Base-by-base conservation (phyloP, 176 grass and related monocot species). In the Oryza brachyantha region DNA sequence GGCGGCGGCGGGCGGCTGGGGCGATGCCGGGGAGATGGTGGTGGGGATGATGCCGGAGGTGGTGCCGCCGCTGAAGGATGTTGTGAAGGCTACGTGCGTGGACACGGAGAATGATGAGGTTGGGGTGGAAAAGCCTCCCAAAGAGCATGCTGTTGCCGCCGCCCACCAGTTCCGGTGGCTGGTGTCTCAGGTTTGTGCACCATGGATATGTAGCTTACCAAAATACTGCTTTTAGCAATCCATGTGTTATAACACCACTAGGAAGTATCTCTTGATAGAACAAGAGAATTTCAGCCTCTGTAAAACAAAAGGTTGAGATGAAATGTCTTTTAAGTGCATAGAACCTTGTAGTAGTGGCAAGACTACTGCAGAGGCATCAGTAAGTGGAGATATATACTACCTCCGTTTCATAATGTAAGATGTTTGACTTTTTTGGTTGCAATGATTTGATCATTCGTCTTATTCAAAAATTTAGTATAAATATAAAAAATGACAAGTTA, bases 161-260 rank as follows among this genome's bases (percentile, higher is more conserved):
- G 89, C 88, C 13, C 78, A 93, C 78, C 92, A 95, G 66, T 99
- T 99, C 63, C 81, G 90, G 62, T 93, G 96, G 96, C 76, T 99
- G 41, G 36, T 95, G 32, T 95, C 81, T 58, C 96, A 99, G 90
- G 96, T 95, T 78, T 32, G 79, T 68, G n/a, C 29, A 79, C 14
- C 0, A 11, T 82, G 9, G 3, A n/a, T n/a, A n/a, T n/a, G n/a
- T n/a, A 13, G 12, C 7, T 16, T 61, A 24, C 12, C 19, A 38
- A 41, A 19, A 39, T 29, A 3, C 29, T 65, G 0, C 50, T 65
- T 9, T 79, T 43, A 21, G 40, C 22, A 66, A 43, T 68, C 0
- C 11, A 17, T 78, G 16, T 14, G n/a, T 46, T 84, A 21, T 9
- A 64, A 6, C 1, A 50, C 36, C 36, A 50, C 16, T 50, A 50